Conservation (phyloP, 2,329 filamentous ascomycete species). For the Monilinia fructigena region DNA sequence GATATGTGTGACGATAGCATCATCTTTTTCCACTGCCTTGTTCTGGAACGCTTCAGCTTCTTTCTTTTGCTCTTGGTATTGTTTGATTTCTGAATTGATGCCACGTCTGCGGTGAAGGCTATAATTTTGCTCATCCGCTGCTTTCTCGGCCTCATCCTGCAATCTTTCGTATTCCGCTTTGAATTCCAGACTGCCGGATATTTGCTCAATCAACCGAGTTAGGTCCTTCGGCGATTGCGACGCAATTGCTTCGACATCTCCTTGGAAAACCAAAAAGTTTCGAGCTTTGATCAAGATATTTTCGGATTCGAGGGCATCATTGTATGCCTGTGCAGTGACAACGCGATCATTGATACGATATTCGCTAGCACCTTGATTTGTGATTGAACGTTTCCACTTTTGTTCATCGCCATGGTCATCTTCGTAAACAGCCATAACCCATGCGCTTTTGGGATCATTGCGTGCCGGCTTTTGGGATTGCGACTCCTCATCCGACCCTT, state of each 20-base stretch:
- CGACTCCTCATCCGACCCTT: slow-evolving; percentile 56
- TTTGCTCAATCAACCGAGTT: slow-evolving; percentile 92
- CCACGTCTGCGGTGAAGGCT: slow-evolving; percentile 86
- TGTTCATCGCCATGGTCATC: slow-evolving; percentile 95
- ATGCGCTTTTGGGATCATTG: slow-evolving; percentile 87
- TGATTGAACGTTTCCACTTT: slow-evolving; percentile 94
- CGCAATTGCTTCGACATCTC: slow-evolving; percentile 95
- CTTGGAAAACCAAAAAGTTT: slow-evolving; percentile 98
- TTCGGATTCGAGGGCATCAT: slow-evolving; percentile 84
- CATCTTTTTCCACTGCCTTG: slow-evolving; percentile 86
- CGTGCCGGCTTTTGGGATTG: slow-evolving; percentile 64
- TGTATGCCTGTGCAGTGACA: slow-evolving; percentile 89
- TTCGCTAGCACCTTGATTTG: slow-evolving; percentile 81
- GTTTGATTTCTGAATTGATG: slow-evolving; percentile 97
- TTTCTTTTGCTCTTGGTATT: slow-evolving; percentile 94
- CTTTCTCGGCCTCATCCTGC: slow-evolving; percentile 82
- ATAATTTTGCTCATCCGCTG: slow-evolving; percentile 82
- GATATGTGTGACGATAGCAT: slow-evolving; percentile 88
- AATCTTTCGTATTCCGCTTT: slow-evolving; percentile 90
- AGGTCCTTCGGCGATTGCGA: slow-evolving; percentile 92
- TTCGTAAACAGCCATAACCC: slow-evolving; percentile 99
- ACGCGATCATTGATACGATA: slow-evolving; percentile 94
- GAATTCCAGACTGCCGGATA: slow-evolving; percentile 91
- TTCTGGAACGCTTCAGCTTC: slow-evolving; percentile 92
- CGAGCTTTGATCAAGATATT: slow-evolving; percentile 97